Percentiles rank a stretch among this genome's conserved stretches.
Evolutionary conservation across 306 rosid species (phyloP).

Genomic region (Potentilla sterilis): DNA sequence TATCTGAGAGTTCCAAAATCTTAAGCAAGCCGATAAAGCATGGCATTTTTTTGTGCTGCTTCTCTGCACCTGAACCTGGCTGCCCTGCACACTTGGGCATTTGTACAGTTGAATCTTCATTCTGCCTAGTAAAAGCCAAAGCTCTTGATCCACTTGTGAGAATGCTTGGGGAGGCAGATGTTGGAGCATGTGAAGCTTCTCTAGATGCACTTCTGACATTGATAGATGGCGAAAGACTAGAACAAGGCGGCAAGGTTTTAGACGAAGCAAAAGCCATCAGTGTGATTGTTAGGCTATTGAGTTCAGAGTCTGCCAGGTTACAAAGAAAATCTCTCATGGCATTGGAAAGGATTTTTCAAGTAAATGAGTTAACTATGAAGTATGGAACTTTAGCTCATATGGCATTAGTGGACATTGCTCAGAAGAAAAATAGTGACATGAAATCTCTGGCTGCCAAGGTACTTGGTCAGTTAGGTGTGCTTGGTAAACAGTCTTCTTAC

Average conservation of each 20-base stretch:
- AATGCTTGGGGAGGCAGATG: conserved; percentile 50
- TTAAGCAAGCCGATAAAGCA: conserved; percentile 54
- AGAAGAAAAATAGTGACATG: conserved; percentile 42
- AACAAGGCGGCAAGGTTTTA: conserved; percentile 50
- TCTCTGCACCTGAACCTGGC: conserved; percentile 31
- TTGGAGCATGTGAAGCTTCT: conserved; percentile 50
- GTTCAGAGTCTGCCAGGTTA: conserved; percentile 31
- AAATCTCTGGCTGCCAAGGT: conserved; percentile 59
- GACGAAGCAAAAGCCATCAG: conserved; percentile 44
- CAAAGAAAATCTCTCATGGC: conserved; percentile 46
- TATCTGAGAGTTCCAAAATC: conserved; percentile 53
- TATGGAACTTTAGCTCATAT: conserved; percentile 42
- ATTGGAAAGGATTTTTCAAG: conserved; percentile 48
- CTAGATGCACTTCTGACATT: conserved; percentile 55
- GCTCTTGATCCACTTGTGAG: conserved; percentile 60
- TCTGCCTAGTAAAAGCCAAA: conserved; percentile 54
- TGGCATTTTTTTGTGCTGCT: conserved; percentile 36
- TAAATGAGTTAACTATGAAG: conserved; percentile 38
- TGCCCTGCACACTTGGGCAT: conserved; percentile 56
- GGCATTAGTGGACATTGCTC: conserved; percentile 55
- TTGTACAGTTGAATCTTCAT: conserved; percentile 53
- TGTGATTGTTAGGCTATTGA: conserved; percentile 39
- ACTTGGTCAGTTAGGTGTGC: conserved; percentile 53
- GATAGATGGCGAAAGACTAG: conserved; percentile 37
- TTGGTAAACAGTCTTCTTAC: conserved; percentile 56